These are phyloP conservation scores for Aspergillus tamarii DNA, from an alignment of 2,329 filamentous ascomycete species.

Conservation along the genomic window DNA sequence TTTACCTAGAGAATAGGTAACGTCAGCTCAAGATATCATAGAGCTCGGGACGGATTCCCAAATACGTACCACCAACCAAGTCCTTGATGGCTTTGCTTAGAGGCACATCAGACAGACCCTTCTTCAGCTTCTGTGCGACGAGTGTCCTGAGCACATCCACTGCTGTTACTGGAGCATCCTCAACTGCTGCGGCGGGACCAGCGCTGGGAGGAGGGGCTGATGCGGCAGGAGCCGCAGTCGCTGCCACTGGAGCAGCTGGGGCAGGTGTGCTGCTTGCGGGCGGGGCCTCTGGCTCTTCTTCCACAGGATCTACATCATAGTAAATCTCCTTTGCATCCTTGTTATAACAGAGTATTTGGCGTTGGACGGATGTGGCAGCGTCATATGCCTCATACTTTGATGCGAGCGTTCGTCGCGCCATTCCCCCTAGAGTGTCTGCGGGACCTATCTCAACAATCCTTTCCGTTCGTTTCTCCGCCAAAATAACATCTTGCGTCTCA, in stretches of 20 bases:
- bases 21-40: neutral
- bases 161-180: conserved; percentile 84
- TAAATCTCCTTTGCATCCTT: conserved; percentile 99
- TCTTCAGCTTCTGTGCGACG: conserved; percentile 98
- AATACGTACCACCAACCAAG: conserved; percentile 82
- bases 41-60: neutral
- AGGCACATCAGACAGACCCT: conserved; percentile 83
- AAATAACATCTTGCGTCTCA: conserved; percentile 99
- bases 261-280: conserved; percentile 44
- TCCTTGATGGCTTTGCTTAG: conserved; percentile 98
- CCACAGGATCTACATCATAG: conserved; percentile 94
- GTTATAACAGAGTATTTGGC: conserved; percentile 98
- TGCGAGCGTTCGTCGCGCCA: conserved; percentile 93
- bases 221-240: conserved; percentile 56
- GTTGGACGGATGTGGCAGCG: conserved; percentile 91
- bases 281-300: conserved; percentile 74
- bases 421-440: conserved; percentile 92
- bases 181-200: conserved; percentile 83
- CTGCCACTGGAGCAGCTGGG: conserved; percentile 48
- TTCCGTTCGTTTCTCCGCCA: conserved; percentile 93
- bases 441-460: conserved; percentile 97
- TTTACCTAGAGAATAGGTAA: conserved; percentile 66
- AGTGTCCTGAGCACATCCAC: conserved; percentile 86
- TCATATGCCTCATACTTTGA: conserved; percentile 99
- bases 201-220: conserved; percentile 67